Evolutionary conservation across 495 filamentous ascomycete genomes (phyloP), one percentile per base, ranked within the genome.

Genomic region (Penicillium macrosclerotiorum): DNA sequence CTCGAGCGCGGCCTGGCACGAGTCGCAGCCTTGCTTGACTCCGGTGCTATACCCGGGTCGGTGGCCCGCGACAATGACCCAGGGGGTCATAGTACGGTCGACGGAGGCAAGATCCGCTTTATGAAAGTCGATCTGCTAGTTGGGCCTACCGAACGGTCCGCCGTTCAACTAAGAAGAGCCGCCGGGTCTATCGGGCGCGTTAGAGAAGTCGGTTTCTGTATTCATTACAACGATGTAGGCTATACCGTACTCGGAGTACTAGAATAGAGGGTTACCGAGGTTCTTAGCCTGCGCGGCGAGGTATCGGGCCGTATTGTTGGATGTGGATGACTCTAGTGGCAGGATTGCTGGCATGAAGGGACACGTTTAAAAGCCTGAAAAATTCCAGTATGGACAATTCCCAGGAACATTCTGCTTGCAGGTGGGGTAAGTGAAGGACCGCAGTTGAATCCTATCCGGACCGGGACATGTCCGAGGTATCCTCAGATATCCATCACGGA

Each of bases 11-110:
- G 36, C 43, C 41, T 73, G 62, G 65, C 76, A 80, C 8, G 65
- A 49, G 26, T 13, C 49, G 64, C 76, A 79, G n/a, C n/a, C n/a
- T n/a, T n/a, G n/a, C 16, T 42, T 39, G 3, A 49, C 42, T 26
- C 60, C 62, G 5, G 63, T 74, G 19, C 65, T 60, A 54, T 80
- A 80, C 74, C 74, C 78, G 0, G 77, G 77, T 0, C 77, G 55
- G 44, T 79, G 77, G n/a, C 74, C 76, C 5, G 63, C 68, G 8
- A 51, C 59, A 16, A 55, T 51, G 2, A 73, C 54, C 71, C 71
- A 75, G 7, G 52, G 75, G 0, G 73, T 79, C 8, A 70, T 60
- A 8, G 42, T 62, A 37, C 73, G 69, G 50, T 78, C 72, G 23
- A 77, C 75, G 0, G 65, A 67, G 0, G 66, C 68, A 0, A 77